These are phyloP conservation scores for Starmerella gropengiesseri DNA, from an alignment of 805 yeast species.

Conservation along the genomic window DNA sequence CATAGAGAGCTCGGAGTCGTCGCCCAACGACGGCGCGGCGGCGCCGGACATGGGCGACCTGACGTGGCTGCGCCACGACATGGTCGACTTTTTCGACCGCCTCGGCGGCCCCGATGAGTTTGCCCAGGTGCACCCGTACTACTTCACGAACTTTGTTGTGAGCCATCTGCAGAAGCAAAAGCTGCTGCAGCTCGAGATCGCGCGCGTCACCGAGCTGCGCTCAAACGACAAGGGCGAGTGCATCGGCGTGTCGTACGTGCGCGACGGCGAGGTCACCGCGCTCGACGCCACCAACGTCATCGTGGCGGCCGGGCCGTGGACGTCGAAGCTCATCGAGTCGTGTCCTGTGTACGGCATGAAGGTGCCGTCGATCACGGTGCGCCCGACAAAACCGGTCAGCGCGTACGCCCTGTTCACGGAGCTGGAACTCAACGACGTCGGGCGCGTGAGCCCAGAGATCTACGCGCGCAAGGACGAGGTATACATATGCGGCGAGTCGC, in stretches of 20 bases:
- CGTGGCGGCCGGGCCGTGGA: conserved; percentile 93
- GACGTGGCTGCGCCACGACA: conserved; percentile 54
- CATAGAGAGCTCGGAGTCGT: conserved; percentile 38
- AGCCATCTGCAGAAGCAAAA: conserved; percentile 73
- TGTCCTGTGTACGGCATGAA: conserved; percentile 91
- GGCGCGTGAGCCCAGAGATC: conserved; percentile 82
- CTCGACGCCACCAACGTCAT: conserved; percentile 68
- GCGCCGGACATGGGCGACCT: conserved; percentile 3
- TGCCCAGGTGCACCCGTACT: conserved; percentile 94
- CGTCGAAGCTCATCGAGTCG: conserved; percentile 75
- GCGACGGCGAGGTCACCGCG: conserved; percentile 22
- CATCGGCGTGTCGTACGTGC: conserved; percentile 55
- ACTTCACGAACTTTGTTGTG: conserved; percentile 75
- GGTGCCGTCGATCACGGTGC: conserved; percentile 88
- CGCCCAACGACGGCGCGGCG: neutral
- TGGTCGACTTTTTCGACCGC: conserved; percentile 62
- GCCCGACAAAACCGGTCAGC: conserved; percentile 71
- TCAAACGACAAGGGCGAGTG: conserved; percentile 58
- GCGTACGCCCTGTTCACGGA: conserved; percentile 95
- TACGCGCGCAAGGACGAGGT: conserved; percentile 94
- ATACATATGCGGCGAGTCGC: conserved; percentile 94
- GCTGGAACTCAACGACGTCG: conserved; percentile 47
- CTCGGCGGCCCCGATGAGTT: conserved; percentile 80
- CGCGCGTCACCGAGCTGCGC: conserved; percentile 63
- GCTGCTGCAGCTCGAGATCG: conserved; percentile 71